These are phyloP conservation scores for Quercus tomentella DNA, from an alignment of 331 rosid genomes.

Conservation along the genomic window DNA sequence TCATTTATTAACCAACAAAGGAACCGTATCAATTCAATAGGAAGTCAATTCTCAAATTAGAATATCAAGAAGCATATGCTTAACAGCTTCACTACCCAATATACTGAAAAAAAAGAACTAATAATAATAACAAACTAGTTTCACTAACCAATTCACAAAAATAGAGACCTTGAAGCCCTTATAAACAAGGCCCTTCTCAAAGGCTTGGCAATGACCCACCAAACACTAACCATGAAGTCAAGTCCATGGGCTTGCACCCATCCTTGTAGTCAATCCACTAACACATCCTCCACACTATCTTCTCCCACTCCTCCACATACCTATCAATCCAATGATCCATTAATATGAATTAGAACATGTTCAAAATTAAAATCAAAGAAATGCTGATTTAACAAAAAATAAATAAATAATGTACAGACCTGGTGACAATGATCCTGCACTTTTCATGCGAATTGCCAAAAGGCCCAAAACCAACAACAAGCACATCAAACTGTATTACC, in stretches of 20 bases:
- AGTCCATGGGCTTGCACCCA: constrained; percentile 88
- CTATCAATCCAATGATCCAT: background rate
- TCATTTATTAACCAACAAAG: too few species aligned
- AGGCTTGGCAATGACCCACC: constrained; percentile 95
- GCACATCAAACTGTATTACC: too few species aligned
- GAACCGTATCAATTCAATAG: too few species aligned
- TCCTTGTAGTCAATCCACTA: constrained; percentile 85
- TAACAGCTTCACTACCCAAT: too few species aligned
- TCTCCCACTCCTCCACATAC: constrained; percentile 81
- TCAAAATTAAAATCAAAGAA: background rate
- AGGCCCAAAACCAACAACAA: too few species aligned
- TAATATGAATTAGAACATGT: too few species aligned
- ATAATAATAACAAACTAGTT: too few species aligned
- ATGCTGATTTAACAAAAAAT: background rate
- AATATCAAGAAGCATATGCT: too few species aligned
- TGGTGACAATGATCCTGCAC: constrained; percentile 71
- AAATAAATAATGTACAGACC: background rate
- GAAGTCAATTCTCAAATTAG: too few species aligned
- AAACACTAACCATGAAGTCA: constrained; percentile 81
- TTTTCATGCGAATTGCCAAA: too few species aligned
- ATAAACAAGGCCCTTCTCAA: constrained; percentile 65
- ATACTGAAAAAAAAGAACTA: too few species aligned
- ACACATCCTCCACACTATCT: constrained; percentile 62
- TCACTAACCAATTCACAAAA: too few species aligned
- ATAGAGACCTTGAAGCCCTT: constrained; percentile 82